phyloP scores from a whole-genome alignment of 164 flowering plant species.

The Piper betle region DNA sequence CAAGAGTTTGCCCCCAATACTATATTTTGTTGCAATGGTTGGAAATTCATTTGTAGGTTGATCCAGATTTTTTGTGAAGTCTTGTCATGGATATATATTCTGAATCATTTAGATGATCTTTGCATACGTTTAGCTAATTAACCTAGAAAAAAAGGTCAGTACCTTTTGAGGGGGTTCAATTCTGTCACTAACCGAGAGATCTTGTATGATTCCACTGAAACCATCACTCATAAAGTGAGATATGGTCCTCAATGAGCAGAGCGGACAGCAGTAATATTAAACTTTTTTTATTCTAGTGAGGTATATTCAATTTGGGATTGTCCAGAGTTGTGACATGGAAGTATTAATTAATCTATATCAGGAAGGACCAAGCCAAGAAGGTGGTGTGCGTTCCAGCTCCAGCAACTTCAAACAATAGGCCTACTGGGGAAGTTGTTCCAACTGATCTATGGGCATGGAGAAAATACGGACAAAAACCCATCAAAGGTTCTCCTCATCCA shows the following conservation, averaged over 20 bases:
- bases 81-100: no score
- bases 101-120: no score
- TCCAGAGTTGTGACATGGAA: neutral
- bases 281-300: neutral
- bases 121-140: no score
- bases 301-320: no score
- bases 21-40: no score
- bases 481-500: slow-evolving; percentile 97
- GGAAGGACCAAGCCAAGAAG: slow-evolving; percentile 85
- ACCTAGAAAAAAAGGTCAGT: neutral
- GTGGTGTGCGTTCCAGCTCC: slow-evolving; percentile 94
- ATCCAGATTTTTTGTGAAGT: no score
- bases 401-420: slow-evolving; percentile 55
- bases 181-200: neutral
- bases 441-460: slow-evolving; percentile 99
- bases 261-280: neutral
- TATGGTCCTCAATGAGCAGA: neutral
- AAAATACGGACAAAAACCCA: slow-evolving; percentile 95
- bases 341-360: slow-evolving; percentile 9
- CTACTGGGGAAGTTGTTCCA: slow-evolving; percentile 81
- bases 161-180: neutral
- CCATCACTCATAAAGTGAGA: neutral
- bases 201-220: neutral
- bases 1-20: no score
- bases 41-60: no score